Evolutionary conservation across 2,329 filamentous ascomycete genomes (phyloP), one percentile per base, ranked within the genome.

Genomic region (Diaporthe batatas): DNA sequence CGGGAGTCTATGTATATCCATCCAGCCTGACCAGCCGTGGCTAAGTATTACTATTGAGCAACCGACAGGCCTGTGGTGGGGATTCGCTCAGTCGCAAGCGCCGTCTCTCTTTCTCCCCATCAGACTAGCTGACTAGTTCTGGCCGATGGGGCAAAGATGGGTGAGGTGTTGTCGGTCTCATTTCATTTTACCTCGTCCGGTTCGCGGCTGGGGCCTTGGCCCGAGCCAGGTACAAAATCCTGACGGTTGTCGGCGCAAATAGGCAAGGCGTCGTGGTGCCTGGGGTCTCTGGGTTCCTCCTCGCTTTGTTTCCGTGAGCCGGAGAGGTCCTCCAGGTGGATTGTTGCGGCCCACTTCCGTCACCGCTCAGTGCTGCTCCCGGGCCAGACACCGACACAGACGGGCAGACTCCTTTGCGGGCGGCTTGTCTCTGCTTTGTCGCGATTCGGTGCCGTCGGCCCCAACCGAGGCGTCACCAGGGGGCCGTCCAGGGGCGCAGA

Each of bases 301-400:
- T 70, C 68, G 68, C 68, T 59, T 49, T 70, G 68, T 70, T 70
- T 70, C 68, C 55, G 68, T 44, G 68, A 8, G 12, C 39, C 53
- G 23, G 39, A 53, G 68, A 51, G 21, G 21, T 18, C 67, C 51
- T 23, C 7, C 36, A 32, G 10, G 32, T 57, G 67, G 53, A 21
- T 18, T 39, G n/a, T 34, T 34, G 39, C 32, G 65, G 42, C 42
- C 51, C 67, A 67, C 47, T 67, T 57, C 51, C 51, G 49, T 55
- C 53, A 68, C 51, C 39, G 44, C 55, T 29, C 29, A 29, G 29
- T 29, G 29, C 29, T 29, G 2, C 32, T 32, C 55, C 32, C 55
- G 12, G 42, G 39, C 29, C 39, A 39, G 47, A 53, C 55, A 53
- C 42, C 42, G 55, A 62, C 39, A 55, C 62, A 21, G 44, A 32